These are phyloP conservation scores for Aspergillus texensis DNA, from an alignment of 2,329 filamentous ascomycete species.

Conservation along the genomic window DNA sequence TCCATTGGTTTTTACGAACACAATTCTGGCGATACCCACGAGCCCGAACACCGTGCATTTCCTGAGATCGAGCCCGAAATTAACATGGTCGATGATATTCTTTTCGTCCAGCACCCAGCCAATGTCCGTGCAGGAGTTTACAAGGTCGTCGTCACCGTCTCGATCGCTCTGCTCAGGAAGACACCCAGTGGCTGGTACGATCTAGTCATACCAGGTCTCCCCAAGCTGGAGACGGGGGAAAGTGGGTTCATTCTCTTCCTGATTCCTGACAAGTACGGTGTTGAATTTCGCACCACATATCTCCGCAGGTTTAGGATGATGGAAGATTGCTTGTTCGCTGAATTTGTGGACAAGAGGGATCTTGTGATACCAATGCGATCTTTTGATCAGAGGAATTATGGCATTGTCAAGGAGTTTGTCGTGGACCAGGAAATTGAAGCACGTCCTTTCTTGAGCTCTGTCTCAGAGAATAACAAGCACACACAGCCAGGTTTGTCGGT, in stretches of 20 bases:
- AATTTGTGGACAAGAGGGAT: conserved; percentile 26
- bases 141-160: conserved; percentile 23
- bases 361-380: conserved; percentile 32
- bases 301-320: conserved; percentile 28
- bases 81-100: conserved; percentile 18
- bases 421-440: conserved; percentile 28
- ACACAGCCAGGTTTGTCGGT: conserved; percentile 18
- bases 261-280: conserved; percentile 27
- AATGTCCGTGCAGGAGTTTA: conserved; percentile 21
- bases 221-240: conserved; percentile 25
- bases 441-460: conserved; percentile 5
- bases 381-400: conserved; percentile 30
- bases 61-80: conserved; percentile 18
- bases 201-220: conserved; percentile 32
- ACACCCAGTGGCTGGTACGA: conserved; percentile 28
- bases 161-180: conserved; percentile 19
- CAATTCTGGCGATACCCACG: background rate
- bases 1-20: background rate
- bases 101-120: conserved; percentile 22
- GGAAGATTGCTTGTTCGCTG: conserved; percentile 34
- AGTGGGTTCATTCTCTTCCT: conserved; percentile 34
- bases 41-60: background rate
- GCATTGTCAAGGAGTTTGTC: conserved; percentile 33
- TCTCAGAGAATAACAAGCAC: background rate
- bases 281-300: conserved; percentile 34